Evolutionary conservation across 208 protist genomes (phyloP), one percentile per base, ranked within the genome.

Genomic region (Trypanosoma mega): DNA sequence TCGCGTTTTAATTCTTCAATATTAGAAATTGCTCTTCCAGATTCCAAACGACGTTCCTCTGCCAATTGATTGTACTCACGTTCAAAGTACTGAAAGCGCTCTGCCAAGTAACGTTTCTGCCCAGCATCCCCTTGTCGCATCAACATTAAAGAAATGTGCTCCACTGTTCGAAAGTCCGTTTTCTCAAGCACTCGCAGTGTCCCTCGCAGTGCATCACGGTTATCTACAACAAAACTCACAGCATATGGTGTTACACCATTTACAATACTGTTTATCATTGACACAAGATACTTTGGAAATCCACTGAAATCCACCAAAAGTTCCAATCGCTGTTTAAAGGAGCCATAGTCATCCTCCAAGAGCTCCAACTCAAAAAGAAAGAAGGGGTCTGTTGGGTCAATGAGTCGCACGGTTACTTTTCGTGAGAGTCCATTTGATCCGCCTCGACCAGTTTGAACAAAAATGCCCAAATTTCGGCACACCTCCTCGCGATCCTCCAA

Each of bases 281-380:
- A 76, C 4, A 88, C 82, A 37, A 95, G 66, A 58, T 83, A 90
- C 20, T 62, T 70, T n/a, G 89, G 85, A 57, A 95, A 95, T 9
- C 73, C 83, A 29, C 65, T 60, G 30, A 95, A 92, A 72, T 95
- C 85, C 0, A 95, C 83, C n/a, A 77, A 53, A 4, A 95, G 76
- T 67, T 95, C 83, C 7, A 89, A 68, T 20, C 67, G 65, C 54
- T 93, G 78, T 63, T 87, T 85, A 58, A 92, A 93, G 54, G 49
- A 57, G 20, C 74, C 75, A 62, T 95, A 95, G 72, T 95, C 89
- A 54, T 90, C 83, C 69, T 95, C 89, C 20, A 76, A 72, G 2
- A 95, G 71, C 56, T 90, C 75, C 29, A 95, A 34, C 67, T 92
- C 80, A 60, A 80, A 95, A 11, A 95, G 63, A 58, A 93, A 88